phyloP scores from a whole-genome alignment of 2,329 filamentous ascomycete species.

The Elsinoe batatas region DNA sequence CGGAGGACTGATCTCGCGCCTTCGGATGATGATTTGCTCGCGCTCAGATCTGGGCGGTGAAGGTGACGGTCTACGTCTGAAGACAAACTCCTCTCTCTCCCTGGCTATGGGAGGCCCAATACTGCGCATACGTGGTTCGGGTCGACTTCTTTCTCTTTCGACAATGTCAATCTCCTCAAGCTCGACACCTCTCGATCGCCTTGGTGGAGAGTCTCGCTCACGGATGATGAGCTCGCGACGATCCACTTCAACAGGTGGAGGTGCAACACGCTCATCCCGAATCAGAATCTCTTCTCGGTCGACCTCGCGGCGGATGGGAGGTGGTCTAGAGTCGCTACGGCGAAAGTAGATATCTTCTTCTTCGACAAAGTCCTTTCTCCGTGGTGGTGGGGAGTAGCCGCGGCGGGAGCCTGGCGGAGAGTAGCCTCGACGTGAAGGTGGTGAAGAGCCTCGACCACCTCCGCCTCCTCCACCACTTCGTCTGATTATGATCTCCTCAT shows the following conservation, averaged over 20 bases:
- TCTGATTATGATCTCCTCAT: slow-evolving; percentile 20
- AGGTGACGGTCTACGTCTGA: slow-evolving; percentile 27
- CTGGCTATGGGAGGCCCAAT: slow-evolving; percentile 28
- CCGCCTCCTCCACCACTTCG: slow-evolving; percentile 21
- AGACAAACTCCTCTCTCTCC: slow-evolving; percentile 29
- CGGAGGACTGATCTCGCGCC: slow-evolving; percentile 29
- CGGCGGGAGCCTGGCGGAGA: slow-evolving; percentile 16
- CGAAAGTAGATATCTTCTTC: slow-evolving; percentile 30
- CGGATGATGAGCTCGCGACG: slow-evolving; percentile 33
- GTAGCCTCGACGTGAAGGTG: not conserved
- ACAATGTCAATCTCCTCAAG: slow-evolving; percentile 29
- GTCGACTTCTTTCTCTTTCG: slow-evolving; percentile 26
- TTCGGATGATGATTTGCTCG: slow-evolving; percentile 39
- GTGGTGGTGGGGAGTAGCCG: slow-evolving; percentile 14
- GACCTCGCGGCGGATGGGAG: slow-evolving; percentile 16
- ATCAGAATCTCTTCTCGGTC: slow-evolving; percentile 17
- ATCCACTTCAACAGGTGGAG: slow-evolving; percentile 24
- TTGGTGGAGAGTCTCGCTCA: slow-evolving; percentile 18
- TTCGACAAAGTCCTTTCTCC: slow-evolving; percentile 19
- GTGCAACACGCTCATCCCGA: slow-evolving; percentile 15
- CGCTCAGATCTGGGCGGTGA: slow-evolving; percentile 25
- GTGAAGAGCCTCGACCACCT: slow-evolving; percentile 11
- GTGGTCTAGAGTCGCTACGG: slow-evolving; percentile 17
- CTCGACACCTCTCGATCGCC: slow-evolving; percentile 17
- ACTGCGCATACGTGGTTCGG: slow-evolving; percentile 22